phyloP scores from a whole-genome alignment of 371 early-diverging fungal species.

The Mucor velutinosus region DNA sequence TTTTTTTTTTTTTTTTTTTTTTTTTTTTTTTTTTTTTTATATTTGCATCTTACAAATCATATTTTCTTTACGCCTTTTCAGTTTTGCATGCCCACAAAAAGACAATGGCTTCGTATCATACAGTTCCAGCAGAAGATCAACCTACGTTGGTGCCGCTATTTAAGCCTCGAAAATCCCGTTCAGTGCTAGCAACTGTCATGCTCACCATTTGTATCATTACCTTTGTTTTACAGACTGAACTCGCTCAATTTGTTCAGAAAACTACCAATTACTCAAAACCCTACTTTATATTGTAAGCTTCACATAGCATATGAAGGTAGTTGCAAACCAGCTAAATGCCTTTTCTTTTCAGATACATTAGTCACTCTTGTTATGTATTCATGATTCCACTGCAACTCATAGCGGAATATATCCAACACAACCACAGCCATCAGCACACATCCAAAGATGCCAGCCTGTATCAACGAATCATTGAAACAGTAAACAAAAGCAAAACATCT shows the following conservation, averaged over 20 bases:
- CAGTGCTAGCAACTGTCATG: slow-evolving; percentile 44
- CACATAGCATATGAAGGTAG: no score
- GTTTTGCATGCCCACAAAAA: not conserved
- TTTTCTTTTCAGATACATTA: slow-evolving; percentile 53
- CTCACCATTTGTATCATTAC: slow-evolving; percentile 59
- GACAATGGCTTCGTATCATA: slow-evolving; percentile 33
- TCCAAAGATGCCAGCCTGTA: not conserved
- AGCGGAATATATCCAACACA: slow-evolving; percentile 40
- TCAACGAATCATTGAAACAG: slow-evolving; percentile 10
- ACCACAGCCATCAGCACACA: not conserved
- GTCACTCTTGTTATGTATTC: slow-evolving; percentile 72
- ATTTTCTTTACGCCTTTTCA: not conserved
- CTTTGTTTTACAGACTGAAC: slow-evolving; percentile 70
- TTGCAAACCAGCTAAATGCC: not conserved
- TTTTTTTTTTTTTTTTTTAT: not conserved
- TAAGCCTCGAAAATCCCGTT: slow-evolving; percentile 19
- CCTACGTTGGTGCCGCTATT: slow-evolving; percentile 9
- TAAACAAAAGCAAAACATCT: slow-evolving; percentile 4
- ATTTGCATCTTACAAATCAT: not conserved
- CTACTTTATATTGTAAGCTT: slow-evolving; percentile 74
- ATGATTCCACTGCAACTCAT: slow-evolving; percentile 68
- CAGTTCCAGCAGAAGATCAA: slow-evolving; percentile 29
- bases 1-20: not conserved
- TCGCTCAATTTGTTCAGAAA: slow-evolving; percentile 68
- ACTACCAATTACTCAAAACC: slow-evolving; percentile 68